Evolutionary conservation across 768 basidiomycete species (phyloP), one percentile per base, ranked within the genome.

Genomic region (Zangia roseola): DNA sequence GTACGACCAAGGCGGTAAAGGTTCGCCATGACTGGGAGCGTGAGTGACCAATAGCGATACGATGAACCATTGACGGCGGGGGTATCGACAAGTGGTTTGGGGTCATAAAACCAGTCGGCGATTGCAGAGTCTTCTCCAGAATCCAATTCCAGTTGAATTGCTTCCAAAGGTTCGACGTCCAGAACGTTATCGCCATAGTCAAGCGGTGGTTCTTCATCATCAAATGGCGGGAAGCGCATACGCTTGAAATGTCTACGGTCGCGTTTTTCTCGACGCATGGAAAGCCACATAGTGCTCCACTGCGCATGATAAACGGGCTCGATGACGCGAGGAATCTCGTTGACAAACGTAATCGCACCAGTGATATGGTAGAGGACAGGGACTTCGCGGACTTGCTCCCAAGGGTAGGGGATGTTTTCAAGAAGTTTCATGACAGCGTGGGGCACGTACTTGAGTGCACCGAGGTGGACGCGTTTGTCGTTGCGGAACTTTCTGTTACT

Each of bases 281-380:
- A 95, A 39, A 99, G 76, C 97, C 97, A 99, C 97, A 99, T 99
- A 6, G 91, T 90, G 65, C 92, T 94, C 97, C 97, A 99, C 63
- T 98, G 97, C 1, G 97, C 93, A 68, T 99, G 97, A 70, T 97
- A 98, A 10, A 99, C 82, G 6, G 97, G 97, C 68, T 98, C 97
- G 53, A 98, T 89, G 58, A 99, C 83, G 40, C 92, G 87, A 36
- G 97, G 97, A 33, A 97, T 88, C 69, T 98, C 94, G 73, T 97
- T 98, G 58, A 99, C 97, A 62, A 99, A 99, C 3, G 97, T 98
- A 71, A 99, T 99, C 34, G 97, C 97, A 55, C 97, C 97, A 9
- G 97, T 98, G 63, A 99, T 95, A 68, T 99, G 97, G 70, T 99
- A 99, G 49, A 99, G 77, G 16, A 98, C 94, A 9, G 94, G 94